Conservation (phyloP, 2,329 filamentous ascomycete genomes). For the Camptophora hylomeconis region DNA sequence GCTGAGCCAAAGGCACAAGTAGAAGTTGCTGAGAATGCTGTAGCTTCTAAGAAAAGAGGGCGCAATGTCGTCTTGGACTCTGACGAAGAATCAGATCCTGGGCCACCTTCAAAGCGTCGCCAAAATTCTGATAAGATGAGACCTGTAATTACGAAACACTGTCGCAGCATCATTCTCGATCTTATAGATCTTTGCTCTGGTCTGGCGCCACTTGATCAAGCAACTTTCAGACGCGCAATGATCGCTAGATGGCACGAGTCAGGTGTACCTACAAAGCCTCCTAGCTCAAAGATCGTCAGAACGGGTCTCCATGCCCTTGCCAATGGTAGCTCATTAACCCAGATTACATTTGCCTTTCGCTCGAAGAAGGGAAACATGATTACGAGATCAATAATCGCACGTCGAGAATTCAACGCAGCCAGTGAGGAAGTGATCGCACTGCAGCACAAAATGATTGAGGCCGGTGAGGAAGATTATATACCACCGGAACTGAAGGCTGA, state of each 20-base stretch:
- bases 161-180: constrained; percentile 38
- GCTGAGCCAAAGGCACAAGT: neutral
- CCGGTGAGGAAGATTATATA: constrained; percentile 30
- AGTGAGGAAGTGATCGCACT: constrained; percentile 35
- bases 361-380: constrained; percentile 34
- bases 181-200: constrained; percentile 42
- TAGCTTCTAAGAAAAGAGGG: neutral
- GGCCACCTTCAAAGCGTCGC: constrained; percentile 1
- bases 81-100: constrained; percentile 1
- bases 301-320: constrained; percentile 38
- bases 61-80: too few relatives aligned
- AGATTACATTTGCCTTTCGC: constrained; percentile 39
- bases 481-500: constrained; percentile 29
- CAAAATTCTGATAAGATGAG: too few relatives aligned
- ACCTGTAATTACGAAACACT: constrained; percentile 5
- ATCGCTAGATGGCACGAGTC: constrained; percentile 32
- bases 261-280: constrained; percentile 29
- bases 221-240: constrained; percentile 19
- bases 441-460: constrained; percentile 37
- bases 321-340: constrained; percentile 37
- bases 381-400: constrained; percentile 37
- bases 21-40: neutral
- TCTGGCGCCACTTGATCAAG: constrained; percentile 40
- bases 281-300: constrained; percentile 41
- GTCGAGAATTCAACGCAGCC: constrained; percentile 31